phyloP scores from a whole-genome alignment of 2,329 filamentous ascomycete genomes.

The Cercospora sesami region DNA sequence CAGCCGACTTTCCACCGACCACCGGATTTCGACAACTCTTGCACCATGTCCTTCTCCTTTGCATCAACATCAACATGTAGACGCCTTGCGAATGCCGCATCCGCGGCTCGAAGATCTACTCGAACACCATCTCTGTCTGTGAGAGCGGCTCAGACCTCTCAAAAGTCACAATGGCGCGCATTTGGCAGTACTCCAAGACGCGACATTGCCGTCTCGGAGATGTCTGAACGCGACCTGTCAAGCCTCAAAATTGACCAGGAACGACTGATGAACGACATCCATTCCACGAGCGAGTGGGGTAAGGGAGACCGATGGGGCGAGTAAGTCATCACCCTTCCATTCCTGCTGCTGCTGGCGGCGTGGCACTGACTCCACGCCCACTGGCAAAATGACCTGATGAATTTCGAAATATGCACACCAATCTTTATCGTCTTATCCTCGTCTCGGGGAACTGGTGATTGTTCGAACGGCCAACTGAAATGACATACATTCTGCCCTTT shows the following conservation, averaged over 20 bases:
- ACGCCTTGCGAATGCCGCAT: slow-evolving; percentile 1
- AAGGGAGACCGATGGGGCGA: slow-evolving; percentile 66
- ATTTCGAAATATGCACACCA: slow-evolving; percentile 26
- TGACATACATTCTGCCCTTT: neutral
- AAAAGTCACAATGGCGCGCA: slow-evolving; percentile 18
- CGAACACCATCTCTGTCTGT: neutral
- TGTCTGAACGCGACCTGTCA: slow-evolving; percentile 54
- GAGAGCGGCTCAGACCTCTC: neutral
- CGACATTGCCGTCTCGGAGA: slow-evolving; percentile 46
- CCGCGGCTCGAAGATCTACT: neutral
- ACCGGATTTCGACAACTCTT: slow-evolving; percentile 6
- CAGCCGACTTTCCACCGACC: slow-evolving; percentile 8
- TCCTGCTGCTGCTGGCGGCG: neutral
- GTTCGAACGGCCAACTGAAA: slow-evolving; percentile 24
- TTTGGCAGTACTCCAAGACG: slow-evolving; percentile 40
- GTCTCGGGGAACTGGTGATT: slow-evolving; percentile 21
- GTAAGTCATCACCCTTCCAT: slow-evolving; percentile 48
- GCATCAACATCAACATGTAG: slow-evolving; percentile 16
- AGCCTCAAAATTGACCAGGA: slow-evolving; percentile 59
- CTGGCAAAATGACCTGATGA: slow-evolving; percentile 22
- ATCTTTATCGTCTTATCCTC: slow-evolving; percentile 23
- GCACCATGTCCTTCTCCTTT: slow-evolving; percentile 12
- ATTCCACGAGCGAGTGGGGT: slow-evolving; percentile 67
- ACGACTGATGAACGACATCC: slow-evolving; percentile 63
- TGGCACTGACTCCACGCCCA: slow-evolving; percentile 12